Conservation (phyloP, 352 stramenopile species). For the Phytophthora pinifolia region DNA sequence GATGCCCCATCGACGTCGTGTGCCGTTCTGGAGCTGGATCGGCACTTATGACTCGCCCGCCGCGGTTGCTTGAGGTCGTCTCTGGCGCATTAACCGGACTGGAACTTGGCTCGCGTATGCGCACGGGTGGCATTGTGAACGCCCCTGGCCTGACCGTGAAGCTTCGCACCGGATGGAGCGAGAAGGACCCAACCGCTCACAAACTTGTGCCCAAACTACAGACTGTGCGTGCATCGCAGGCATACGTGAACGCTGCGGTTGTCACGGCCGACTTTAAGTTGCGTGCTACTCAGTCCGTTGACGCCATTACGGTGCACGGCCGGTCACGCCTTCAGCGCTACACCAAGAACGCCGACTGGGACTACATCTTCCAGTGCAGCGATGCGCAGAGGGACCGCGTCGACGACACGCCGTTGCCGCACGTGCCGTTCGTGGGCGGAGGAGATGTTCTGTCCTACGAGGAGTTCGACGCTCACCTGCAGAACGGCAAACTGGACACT, state of each 20-base stretch:
- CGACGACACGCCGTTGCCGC: slow-evolving; percentile 16
- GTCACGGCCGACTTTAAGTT: slow-evolving; percentile 74
- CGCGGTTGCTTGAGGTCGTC: slow-evolving; percentile 90
- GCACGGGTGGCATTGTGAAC: slow-evolving; percentile 28
- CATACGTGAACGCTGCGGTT: slow-evolving; percentile 82
- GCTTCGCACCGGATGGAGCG: slow-evolving; percentile 97
- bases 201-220: slow-evolving; percentile 93
- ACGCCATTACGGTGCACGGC: slow-evolving; percentile 94
- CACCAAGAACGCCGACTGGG: slow-evolving; percentile 97
- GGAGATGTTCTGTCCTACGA: slow-evolving; percentile 87
- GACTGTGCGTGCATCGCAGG: slow-evolving; percentile 40
- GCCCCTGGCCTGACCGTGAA: slow-evolving; percentile 95
- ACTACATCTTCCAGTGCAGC: slow-evolving; percentile 95
- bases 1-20: slow-evolving; percentile 98
- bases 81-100: slow-evolving; percentile 85
- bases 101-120: slow-evolving; percentile 57
- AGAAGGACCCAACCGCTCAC: slow-evolving; percentile 94
- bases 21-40: slow-evolving; percentile 88
- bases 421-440: slow-evolving; percentile 92
- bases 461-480: slow-evolving; percentile 83
- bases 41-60: slow-evolving; percentile 93
- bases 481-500: slow-evolving; percentile 84
- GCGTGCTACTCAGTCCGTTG: slow-evolving; percentile 57
- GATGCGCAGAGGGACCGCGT: slow-evolving; percentile 41
- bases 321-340: slow-evolving; percentile 97